These are phyloP conservation scores for Magnolia changhungtana DNA, from an alignment of 164 flowering plant species.

Conservation along the genomic window DNA sequence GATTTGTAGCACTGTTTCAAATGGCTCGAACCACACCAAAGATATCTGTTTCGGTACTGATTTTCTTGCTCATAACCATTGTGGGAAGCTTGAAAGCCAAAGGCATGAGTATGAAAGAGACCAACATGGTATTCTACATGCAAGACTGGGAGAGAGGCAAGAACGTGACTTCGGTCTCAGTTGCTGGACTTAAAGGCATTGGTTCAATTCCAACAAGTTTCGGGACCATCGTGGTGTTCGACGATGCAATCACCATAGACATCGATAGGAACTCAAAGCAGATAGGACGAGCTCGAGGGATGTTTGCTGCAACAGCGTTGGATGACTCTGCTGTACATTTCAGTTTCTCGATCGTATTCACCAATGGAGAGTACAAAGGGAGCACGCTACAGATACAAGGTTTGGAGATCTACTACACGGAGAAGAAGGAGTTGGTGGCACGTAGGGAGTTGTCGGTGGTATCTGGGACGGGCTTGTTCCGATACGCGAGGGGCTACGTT, in stretches of 20 bases:
- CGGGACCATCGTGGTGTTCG: not conserved
- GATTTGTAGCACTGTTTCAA: too few species aligned
- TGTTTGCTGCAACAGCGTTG: not conserved
- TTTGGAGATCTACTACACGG: not conserved
- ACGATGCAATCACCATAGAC: not conserved
- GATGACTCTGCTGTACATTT: not conserved
- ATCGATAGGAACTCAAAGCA: not conserved
- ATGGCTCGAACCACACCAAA: too few species aligned
- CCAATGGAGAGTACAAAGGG: not conserved
- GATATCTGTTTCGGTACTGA: too few species aligned
- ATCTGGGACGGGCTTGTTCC: not conserved
- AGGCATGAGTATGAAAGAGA: not conserved
- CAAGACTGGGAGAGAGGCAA: not conserved
- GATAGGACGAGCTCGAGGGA: conserved; percentile 5
- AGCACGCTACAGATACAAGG: conserved; percentile 3
- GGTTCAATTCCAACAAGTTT: not conserved
- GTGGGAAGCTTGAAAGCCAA: not conserved
- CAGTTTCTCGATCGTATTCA: conserved; percentile 1
- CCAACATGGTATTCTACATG: conserved; percentile 1
- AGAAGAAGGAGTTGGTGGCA: not conserved
- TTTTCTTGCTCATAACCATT: too few species aligned
- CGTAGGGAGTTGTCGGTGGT: conserved; percentile 1
- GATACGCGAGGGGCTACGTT: not conserved
- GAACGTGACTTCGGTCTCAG: not conserved
- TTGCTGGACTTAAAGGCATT: not conserved